Base-by-base conservation (phyloP, 164 flowering plant genomes). In the Stephania yunnanensis region DNA sequence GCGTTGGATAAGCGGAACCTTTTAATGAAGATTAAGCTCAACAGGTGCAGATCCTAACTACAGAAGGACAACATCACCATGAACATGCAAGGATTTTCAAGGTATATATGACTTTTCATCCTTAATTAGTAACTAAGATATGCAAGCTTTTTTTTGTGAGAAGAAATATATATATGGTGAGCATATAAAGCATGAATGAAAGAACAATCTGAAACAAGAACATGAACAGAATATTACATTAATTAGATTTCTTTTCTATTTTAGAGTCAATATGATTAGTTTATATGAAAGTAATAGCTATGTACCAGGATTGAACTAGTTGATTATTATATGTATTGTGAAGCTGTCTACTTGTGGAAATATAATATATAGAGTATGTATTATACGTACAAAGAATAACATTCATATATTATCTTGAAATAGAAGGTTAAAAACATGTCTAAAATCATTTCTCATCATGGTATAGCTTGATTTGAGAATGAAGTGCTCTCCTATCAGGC, bases 21-120 rank as follows among this genome's bases (percentile, higher is more conserved):
- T 29, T 44, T 44, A 63, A 2, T 50, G 52, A 73, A 69, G 78
- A 12, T 68, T 45, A 75, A 78, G 73, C 46, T 75, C 44, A 69
- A 61, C 15, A 22, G 29, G 31, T 44, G 70, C 55, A 71, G 46
- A 72, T 58, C 70, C 71, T 19, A 68, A 13, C 52, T 71, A 36
- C 8, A 52, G 50, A 52, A 61, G 8, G 63, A 12, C 61, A 17
- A 50, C 17, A 31, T 25, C 58, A 58, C 55, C 30, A 19, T 58
- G 72, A 75, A 70, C 17, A 53, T 10, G 31, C 58, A 25, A 7
- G 58, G 69, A 75, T 45, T 70, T 70, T 58, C 69, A 75, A 70
- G 78, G 78, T 75, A 70, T 25, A 25, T 25, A 25, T 48, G 36
- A 4, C 20, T 31, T 42, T 65, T n/a, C 12, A n/a, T 46, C 5